Base-by-base conservation (phyloP, 805 yeast species). In the Priceomyces castillae region DNA sequence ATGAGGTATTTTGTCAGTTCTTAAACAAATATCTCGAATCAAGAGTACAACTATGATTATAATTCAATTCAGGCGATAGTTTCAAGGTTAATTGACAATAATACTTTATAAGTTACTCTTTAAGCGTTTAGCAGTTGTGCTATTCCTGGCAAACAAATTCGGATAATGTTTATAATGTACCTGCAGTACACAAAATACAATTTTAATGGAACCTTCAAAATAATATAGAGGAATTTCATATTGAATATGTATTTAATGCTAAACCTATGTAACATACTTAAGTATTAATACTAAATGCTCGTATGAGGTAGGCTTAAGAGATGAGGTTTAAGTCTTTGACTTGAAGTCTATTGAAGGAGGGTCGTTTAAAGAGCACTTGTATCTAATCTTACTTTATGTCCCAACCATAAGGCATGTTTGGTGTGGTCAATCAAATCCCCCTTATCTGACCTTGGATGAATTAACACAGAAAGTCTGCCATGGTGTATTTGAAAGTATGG, bases 341-440 rank as follows among this genome's bases (percentile, higher is more conserved):
- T n/a, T n/a, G n/a, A n/a, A n/a, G n/a, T n/a, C n/a, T n/a, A n/a
- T n/a, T n/a, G n/a, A n/a, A n/a, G n/a, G n/a, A 22, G 25, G 9
- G 25, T 22, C 6, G 9, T 9, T 30, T 10, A 30, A 16, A 33
- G 15, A 10, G 12, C 11, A 12, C 23, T 19, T 14, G 65, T 54
- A 41, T 54, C 55, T 33, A 66, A 52, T 35, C 61, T 51, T 9
- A 54, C 47, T 49, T 67, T 70, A 47, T 73, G 69, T 7, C 84
- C 85, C 36, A 80, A 58, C 85, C 85, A 80, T 26, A 80, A 54
- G 0, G 85, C 84, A 47, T 74, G 68, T 3, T 53, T 53, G 0
- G 84, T 80, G 53, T 80, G 84, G 54, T 80, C 84, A 6, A 41
- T 47, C 23, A 70, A 47, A 36, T 65, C 73, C 3, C 73, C 75